These are phyloP conservation scores for Backusella liffmaniae DNA, from an alignment of 192 early-diverging fungal genomes.

Conservation along the genomic window DNA sequence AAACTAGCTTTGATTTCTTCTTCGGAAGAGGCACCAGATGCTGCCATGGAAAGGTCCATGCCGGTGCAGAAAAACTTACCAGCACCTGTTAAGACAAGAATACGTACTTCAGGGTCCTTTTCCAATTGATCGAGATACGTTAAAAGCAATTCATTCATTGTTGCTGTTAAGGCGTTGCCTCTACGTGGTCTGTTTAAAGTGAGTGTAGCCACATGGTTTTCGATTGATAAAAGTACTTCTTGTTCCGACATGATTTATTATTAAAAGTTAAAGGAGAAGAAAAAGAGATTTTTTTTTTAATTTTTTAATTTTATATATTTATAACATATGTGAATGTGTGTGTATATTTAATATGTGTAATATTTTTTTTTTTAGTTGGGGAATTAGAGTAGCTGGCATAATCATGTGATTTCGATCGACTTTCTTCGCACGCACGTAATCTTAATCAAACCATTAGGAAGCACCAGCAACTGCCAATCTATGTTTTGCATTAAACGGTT, in stretches of 20 bases:
- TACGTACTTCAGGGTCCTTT: slow-evolving; percentile 44
- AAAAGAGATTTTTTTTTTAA: background rate
- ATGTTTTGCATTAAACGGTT: background rate
- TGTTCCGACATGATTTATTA: slow-evolving; percentile 7
- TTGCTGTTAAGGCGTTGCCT: slow-evolving; percentile 52
- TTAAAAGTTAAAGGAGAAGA: background rate
- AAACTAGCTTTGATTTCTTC: slow-evolving; percentile 21
- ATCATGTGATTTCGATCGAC: background rate
- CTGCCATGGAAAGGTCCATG: slow-evolving; percentile 51
- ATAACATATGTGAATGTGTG: background rate
- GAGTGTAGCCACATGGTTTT: slow-evolving; percentile 45
- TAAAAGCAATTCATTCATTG: slow-evolving; percentile 46
- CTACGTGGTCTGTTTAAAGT: slow-evolving; percentile 51
- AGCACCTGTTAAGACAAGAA: slow-evolving; percentile 57
- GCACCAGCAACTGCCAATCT: slow-evolving; percentile 23
- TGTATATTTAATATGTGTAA: slow-evolving; percentile 1
- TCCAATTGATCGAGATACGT: slow-evolving; percentile 40
- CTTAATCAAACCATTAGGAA: slow-evolving; percentile 15
- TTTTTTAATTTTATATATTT: background rate
- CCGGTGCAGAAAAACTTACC: slow-evolving; percentile 69
- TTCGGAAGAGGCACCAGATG: background rate
- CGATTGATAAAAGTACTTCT: slow-evolving; percentile 11
- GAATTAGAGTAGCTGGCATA: background rate
- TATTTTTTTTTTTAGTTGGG: background rate
- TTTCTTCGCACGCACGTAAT: slow-evolving; percentile 7